Percentiles rank a stretch among this genome's conserved stretches.
These are phyloP conservation scores for Nothophoma quercina DNA, from an alignment of 2,329 filamentous ascomycete genomes.

Conservation along the genomic window DNA sequence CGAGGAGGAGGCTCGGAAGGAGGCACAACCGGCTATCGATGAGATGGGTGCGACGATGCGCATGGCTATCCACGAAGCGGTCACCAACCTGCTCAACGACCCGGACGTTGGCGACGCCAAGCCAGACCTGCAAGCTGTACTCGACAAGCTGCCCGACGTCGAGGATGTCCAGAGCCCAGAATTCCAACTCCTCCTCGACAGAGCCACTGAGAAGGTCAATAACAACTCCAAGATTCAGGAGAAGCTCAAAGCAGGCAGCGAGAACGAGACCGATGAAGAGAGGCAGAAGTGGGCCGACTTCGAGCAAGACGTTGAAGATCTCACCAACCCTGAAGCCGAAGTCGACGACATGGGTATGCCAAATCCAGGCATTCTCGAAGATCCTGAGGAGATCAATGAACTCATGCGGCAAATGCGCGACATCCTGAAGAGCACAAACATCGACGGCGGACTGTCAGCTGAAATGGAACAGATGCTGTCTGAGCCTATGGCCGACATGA, in stretches of 20 bases:
- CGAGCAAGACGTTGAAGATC: slow-evolving; percentile 15
- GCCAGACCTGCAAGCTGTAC: slow-evolving; percentile 33
- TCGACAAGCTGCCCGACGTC: slow-evolving; percentile 31
- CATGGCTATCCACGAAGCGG: slow-evolving; percentile 27
- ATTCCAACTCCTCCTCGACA: slow-evolving; percentile 30
- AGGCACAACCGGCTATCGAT: slow-evolving; percentile 24
- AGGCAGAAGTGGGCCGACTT: slow-evolving; percentile 20
- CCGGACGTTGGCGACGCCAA: slow-evolving; percentile 34
- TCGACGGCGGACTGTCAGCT: slow-evolving; percentile 26
- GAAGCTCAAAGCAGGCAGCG: slow-evolving; percentile 26
- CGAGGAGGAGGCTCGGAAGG: slow-evolving; percentile 9
- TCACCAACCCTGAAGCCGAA: slow-evolving; percentile 15
- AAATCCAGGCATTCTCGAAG: slow-evolving; percentile 6
- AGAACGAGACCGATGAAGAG: slow-evolving; percentile 16
- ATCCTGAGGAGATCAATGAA: slow-evolving; percentile 31
- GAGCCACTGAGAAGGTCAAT: slow-evolving; percentile 32
- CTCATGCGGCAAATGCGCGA: slow-evolving; percentile 38
- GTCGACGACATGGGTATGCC: slow-evolving; percentile 15
- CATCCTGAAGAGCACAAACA: slow-evolving; percentile 33
- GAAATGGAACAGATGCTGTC: slow-evolving; percentile 30
- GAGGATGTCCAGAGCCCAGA: slow-evolving; percentile 30
- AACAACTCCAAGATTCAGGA: slow-evolving; percentile 29
- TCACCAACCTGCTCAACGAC: slow-evolving; percentile 40
- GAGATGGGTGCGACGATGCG: slow-evolving; percentile 27
- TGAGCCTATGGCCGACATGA: slow-evolving; percentile 20